Conservation (phyloP, 768 basidiomycete genomes). For the Leccinum subtestaceum region DNA sequence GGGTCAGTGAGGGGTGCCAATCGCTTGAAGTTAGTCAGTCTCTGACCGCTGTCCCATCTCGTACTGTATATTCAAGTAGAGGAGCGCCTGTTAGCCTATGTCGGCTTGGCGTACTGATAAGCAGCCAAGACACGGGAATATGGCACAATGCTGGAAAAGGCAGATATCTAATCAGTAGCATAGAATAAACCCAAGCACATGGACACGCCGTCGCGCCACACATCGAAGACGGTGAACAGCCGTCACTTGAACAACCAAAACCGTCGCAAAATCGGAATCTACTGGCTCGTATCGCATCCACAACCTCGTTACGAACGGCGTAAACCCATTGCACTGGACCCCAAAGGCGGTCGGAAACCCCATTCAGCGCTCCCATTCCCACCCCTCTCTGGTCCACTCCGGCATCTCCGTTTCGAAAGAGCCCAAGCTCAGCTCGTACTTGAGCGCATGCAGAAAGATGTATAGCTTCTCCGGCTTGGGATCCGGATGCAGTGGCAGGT, state of each 20-base stretch:
- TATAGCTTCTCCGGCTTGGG: constrained; percentile 89
- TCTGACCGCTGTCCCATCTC: background rate
- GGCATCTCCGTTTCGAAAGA: constrained; percentile 85
- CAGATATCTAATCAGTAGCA: background rate
- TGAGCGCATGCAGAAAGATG: constrained; percentile 92
- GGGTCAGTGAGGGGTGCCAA: background rate
- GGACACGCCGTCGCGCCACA: background rate
- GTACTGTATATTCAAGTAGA: background rate
- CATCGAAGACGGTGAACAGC: background rate
- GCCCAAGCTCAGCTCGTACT: constrained; percentile 82
- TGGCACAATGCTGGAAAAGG: background rate
- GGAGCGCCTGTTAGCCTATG: background rate
- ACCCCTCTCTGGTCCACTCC: constrained; percentile 79
- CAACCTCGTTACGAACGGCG: background rate
- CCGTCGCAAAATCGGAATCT: background rate
- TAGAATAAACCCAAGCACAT: background rate
- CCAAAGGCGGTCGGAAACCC: background rate
- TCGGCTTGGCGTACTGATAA: background rate
- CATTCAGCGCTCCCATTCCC: constrained; percentile 51
- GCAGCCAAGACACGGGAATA: background rate
- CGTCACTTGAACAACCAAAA: background rate
- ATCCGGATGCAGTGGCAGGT: constrained; percentile 89
- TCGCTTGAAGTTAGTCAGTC: background rate
- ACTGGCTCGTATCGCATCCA: background rate
- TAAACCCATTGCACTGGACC: background rate